Conservation (phyloP, 1,139 yeast genomes). For the Wickerhamomyces sp. region DNA sequence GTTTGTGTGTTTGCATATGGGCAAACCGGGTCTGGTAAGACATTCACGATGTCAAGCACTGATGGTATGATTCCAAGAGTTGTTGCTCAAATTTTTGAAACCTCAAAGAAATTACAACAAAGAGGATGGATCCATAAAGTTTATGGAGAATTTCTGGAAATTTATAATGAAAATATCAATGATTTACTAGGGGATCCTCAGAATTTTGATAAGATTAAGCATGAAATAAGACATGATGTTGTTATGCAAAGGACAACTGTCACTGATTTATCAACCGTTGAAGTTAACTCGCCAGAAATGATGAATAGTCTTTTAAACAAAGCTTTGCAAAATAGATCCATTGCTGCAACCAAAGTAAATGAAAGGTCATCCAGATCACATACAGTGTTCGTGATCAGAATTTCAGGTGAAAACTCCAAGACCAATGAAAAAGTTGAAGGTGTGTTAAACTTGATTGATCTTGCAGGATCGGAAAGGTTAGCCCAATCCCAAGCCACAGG, state of each 20-base stretch:
- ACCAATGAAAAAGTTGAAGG: constrained; percentile 56
- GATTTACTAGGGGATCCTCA: constrained; percentile 49
- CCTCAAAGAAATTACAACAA: constrained; percentile 45
- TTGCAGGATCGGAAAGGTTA: constrained; percentile 91
- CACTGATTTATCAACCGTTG: constrained; percentile 52
- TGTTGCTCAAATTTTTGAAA: constrained; percentile 63
- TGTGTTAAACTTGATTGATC: constrained; percentile 67
- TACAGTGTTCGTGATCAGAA: constrained; percentile 65
- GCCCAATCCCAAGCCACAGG: constrained; percentile 74
- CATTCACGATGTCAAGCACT: constrained; percentile 77
- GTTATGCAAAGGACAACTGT: constrained; percentile 47
- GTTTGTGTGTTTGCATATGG: constrained; percentile 97
- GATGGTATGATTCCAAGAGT: constrained; percentile 87
- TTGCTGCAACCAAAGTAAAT: constrained; percentile 80
- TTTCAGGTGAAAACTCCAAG: constrained; percentile 49
- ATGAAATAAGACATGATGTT: constrained; percentile 75
- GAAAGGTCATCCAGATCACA: constrained; percentile 73
- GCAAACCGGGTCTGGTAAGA: constrained; percentile 96
- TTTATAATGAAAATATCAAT: constrained; percentile 75
- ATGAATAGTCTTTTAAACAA: constrained; percentile 47
- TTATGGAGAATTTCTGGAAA: constrained; percentile 80
- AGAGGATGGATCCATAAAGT: constrained; percentile 64
- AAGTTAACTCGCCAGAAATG: constrained; percentile 43
- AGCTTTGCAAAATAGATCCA: constrained; percentile 63
- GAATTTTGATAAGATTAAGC: constrained; percentile 33